phyloP scores from a whole-genome alignment of 1,284 basidiomycete genomes.

The Tilletia setariae region DNA sequence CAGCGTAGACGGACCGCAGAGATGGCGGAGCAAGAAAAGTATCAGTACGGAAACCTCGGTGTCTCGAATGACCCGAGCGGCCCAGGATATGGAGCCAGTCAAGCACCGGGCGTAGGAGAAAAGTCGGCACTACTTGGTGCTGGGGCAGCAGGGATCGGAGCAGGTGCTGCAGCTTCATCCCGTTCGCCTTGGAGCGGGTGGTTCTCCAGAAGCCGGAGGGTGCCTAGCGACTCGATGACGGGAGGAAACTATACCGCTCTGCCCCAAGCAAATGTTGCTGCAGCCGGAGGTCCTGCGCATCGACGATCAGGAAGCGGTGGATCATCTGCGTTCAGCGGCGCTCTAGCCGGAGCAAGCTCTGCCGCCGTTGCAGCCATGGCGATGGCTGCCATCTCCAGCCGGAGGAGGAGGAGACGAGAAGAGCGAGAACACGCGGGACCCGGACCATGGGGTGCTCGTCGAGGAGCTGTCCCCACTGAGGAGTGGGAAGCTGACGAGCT shows the following conservation, averaged over 20 bases:
- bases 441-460: not conserved
- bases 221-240: conserved; percentile 1
- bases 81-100: not conserved
- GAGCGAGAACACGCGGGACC: not conserved
- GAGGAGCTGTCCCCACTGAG: not conserved
- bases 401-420: not conserved
- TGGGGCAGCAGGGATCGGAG: not conserved
- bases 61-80: not conserved
- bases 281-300: not conserved
- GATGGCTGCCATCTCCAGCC: conserved; percentile 1
- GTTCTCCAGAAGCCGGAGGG: not conserved
- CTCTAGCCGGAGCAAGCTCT: not conserved
- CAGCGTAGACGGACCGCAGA: not conserved
- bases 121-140: conserved; percentile 6
- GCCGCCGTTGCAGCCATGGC: conserved; percentile 10
- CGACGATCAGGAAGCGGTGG: not conserved
- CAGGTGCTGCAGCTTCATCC: not conserved
- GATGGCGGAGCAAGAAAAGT: not conserved
- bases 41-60: not conserved
- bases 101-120: not conserved
- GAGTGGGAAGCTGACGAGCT: conserved; percentile 13
- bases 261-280: not conserved
- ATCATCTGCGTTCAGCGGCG: not conserved
- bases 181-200: not conserved
- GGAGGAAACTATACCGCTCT: conserved; percentile 1